Base-by-base conservation (phyloP, 1,139 yeast species). In the Tardiomyces depauwii region DNA sequence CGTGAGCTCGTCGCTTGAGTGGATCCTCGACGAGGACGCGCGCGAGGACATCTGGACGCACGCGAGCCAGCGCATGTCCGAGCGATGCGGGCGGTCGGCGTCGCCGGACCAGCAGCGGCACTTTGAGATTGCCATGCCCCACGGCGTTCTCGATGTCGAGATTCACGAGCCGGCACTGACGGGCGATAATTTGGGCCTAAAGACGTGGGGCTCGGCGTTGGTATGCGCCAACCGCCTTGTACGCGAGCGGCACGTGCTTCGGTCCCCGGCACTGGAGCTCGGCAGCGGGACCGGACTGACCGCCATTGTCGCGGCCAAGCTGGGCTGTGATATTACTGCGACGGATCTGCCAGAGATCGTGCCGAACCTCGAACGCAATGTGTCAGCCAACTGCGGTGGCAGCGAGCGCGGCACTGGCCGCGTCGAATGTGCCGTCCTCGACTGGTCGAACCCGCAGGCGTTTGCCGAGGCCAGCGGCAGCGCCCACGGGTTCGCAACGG, bases 241-340 rank as follows among this genome's bases (percentile, higher is more conserved):
- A 1, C 45, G 53, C 2, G 58, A 60, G 10, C 58, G 55, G 42
- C 28, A 50, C 53, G 16, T 55, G 53, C 18, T 55, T n/a, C 44
- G 33, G 14, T 38, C 73, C 42, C 39, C 49, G 42, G 73, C 86
- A 0, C 63, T 91, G 13, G 98, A 91, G 58, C 67, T 91, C 21
- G 98, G 98, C 0, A 73, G 97, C 0, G 98, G 98, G 0, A 91
- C 98, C 0, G 98, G 98, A 0, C 67, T 91, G 19, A 84, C 82
- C 1, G 96, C 97, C 0, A 81, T 91, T 41, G 59, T 59, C 9
- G 73, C 83, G 47, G 73, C 75, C 1, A 52, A 68, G 14, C 60
- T 74, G 39, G 85, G 79, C 1, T 72, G 66, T 53, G 58, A 67
- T 0, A 72, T 87, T 0, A 65, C 68, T 14, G 63, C 87, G 36